Conservation (phyloP, 1,284 basidiomycete genomes). For the Ganoderma leucocontextum region DNA sequence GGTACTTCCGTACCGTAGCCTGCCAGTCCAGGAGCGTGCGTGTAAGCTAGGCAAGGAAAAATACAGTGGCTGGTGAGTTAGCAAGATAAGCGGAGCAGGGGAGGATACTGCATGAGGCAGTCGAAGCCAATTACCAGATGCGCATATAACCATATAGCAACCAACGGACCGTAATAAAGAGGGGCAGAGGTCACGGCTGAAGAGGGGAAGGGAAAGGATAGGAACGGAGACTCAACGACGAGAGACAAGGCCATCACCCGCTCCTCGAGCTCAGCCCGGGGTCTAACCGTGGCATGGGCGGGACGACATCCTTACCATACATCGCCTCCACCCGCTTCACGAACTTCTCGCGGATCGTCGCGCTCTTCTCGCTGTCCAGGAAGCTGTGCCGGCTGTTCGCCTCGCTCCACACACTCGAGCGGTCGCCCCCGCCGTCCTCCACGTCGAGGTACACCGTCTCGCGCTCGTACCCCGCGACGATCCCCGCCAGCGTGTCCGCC, state of each 20-base stretch:
- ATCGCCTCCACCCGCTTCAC: constrained; percentile 59
- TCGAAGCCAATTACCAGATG: constrained; percentile 1
- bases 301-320: constrained; percentile 49
- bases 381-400: constrained; percentile 59
- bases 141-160: constrained; percentile 6
- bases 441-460: constrained; percentile 35
- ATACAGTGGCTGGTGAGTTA: constrained; percentile 15
- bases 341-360: constrained; percentile 55
- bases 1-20: constrained; percentile 13
- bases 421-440: constrained; percentile 42
- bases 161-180: background rate
- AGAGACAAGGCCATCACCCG: background rate
- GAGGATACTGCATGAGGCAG: constrained; percentile 20
- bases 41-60: background rate
- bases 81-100: background rate
- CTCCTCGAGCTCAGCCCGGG: constrained; percentile 17
- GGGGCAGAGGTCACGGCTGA: background rate
- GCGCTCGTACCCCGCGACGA: constrained; percentile 30
- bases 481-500: constrained; percentile 28
- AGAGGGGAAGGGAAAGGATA: background rate
- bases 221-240: background rate
- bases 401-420: constrained; percentile 53
- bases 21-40: constrained; percentile 15
- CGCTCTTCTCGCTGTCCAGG: constrained; percentile 61
- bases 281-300: constrained; percentile 56